Base-by-base conservation (phyloP, 805 yeast species). In the Naumovozyma castellii region DNA sequence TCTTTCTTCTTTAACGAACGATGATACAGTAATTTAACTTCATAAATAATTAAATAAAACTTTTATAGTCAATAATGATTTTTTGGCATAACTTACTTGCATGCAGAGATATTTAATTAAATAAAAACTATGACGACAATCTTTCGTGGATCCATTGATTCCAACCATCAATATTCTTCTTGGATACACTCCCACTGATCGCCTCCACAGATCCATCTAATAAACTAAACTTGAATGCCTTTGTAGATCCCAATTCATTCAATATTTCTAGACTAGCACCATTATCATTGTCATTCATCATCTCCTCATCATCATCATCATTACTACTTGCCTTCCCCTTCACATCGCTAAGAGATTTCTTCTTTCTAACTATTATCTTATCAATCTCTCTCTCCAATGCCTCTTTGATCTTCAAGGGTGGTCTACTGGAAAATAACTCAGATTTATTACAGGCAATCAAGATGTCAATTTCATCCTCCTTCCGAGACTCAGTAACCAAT, bases 351-450 rank as follows among this genome's bases (percentile, higher is more conserved):
- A 69, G 64, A 16, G 67, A 63, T 37, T 67, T 61, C 18, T 68
- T 65, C 32, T 67, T 67, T 44, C 70, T 64, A 49, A 64, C 71
- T 46, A 73, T 65, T 45, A 59, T 65, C 53, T 69, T 68, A 34
- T 74, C 72, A 47, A 87, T 71, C 54, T 83, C 94, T 4, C 56
- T 45, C 52, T 82, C 90, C 40, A 90, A 59, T 32, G 76, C 57
- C 18, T 68, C 67, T 48, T 66, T 71, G 38, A 88, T 73, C 53
- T 81, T 78, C 37, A 62, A 51, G 8, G 78, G 68, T 16, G 92
- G 90, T 49, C 85, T 73, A 13, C 94, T 75, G 44, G 86, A 84
- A 64, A 92, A 92, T 31, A 80, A 71, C 51, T 92, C 97, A 38
- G 74, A 72, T 59, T 90, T 90, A 65, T 90, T 90, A 45, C 92